Conservation (phyloP, 225 moss, liverwort and hornwort species). For the Sphagnum tenellum region DNA sequence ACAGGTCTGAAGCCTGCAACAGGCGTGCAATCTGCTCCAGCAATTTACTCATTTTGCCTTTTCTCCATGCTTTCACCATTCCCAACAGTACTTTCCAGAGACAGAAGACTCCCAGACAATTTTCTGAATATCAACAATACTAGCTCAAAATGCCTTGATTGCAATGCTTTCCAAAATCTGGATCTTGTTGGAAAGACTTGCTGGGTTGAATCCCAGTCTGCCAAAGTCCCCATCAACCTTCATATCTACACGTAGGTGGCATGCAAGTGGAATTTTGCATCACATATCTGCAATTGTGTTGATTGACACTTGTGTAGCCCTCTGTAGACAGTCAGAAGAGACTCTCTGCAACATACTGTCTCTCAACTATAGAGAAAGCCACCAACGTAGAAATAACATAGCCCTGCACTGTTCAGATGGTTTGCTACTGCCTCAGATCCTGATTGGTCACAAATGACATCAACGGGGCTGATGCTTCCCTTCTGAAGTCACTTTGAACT, state of each 20-base stretch:
- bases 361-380: conserved; percentile 5
- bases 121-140: conserved; percentile 38
- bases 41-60: conserved; percentile 47
- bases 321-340: conserved; percentile 22
- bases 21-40: conserved; percentile 57
- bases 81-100: conserved; percentile 31
- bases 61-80: conserved; percentile 65
- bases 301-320: conserved; percentile 31
- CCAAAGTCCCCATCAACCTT: neutral
- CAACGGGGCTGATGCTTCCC: conserved; percentile 40
- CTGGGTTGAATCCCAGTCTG: conserved; percentile 7
- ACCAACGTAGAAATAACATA: conserved; percentile 56
- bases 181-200: conserved; percentile 27
- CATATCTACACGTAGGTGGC: conserved; percentile 3
- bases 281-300: conserved; percentile 23
- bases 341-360: conserved; percentile 41
- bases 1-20: conserved; percentile 37
- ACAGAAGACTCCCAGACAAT: conserved; percentile 23
- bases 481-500: conserved; percentile 52
- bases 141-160: conserved; percentile 45
- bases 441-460: conserved; percentile 44
- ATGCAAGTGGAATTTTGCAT: conserved; percentile 13
- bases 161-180: conserved; percentile 49
- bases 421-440: conserved; percentile 44
- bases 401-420: conserved; percentile 68